phyloP scores from a whole-genome alignment of 2,329 filamentous ascomycete species.

The Xylaria sp. region DNA sequence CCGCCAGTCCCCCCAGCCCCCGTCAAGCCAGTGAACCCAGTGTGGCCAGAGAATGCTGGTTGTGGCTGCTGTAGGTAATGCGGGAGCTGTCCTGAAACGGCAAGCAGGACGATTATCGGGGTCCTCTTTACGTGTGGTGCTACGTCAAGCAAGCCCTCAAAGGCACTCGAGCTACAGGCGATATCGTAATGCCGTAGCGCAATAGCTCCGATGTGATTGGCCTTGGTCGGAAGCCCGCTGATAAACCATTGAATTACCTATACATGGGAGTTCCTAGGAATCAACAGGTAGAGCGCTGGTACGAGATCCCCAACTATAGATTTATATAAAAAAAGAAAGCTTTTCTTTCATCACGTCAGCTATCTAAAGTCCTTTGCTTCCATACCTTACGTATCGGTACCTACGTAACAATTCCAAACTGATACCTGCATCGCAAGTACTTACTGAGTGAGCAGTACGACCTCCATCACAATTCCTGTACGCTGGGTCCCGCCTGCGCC shows the following conservation, averaged over 20 bases:
- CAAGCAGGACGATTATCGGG: constrained; percentile 22
- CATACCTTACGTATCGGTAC: too few species aligned
- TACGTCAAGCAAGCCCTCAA: too few species aligned
- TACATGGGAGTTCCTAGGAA: neutral
- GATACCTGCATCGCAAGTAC: neutral
- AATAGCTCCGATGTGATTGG: neutral
- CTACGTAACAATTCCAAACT: neutral
- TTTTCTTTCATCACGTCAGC: neutral
- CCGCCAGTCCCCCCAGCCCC: too few species aligned
- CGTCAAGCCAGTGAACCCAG: constrained; percentile 1
- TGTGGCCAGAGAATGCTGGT: constrained; percentile 2
- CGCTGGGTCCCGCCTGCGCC: too few species aligned
- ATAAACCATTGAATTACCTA: neutral
- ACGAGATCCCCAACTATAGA: too few species aligned
- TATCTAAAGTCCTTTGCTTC: neutral
- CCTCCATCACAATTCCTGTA: neutral
- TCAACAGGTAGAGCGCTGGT: too few species aligned
- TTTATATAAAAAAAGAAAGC: neutral
- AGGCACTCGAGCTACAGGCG: neutral
- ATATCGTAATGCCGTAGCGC: neutral
- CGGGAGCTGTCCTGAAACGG: constrained; percentile 29
- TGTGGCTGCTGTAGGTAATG: constrained; percentile 16
- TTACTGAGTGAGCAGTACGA: neutral
- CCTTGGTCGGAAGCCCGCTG: neutral
- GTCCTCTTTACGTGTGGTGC: constrained; percentile 7